Base-by-base conservation (phyloP, 192 early-diverging fungal genomes). In the Gaertneriomyces semiglobifer region DNA sequence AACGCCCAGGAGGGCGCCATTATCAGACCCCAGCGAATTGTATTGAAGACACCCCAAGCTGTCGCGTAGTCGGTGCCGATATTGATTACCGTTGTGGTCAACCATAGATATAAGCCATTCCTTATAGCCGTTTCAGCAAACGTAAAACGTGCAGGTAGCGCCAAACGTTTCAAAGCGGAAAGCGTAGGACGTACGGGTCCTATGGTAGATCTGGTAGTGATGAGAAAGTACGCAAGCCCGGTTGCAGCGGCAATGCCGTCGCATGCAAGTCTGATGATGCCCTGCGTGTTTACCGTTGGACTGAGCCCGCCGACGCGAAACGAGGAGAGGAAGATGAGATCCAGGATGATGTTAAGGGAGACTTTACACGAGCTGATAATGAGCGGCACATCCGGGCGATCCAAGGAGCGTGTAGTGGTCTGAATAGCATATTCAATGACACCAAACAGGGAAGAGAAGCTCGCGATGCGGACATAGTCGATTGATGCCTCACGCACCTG, bases 11-110 rank as follows among this genome's bases (percentile, higher is more conserved):
- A 48, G 9, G 70, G 70, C 12, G 68, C 70, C 68, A 72, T 62
- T 16, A 72, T 54, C 14, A 69, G 7, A 8, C 70, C 70, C 70
- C 70, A 72, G 1, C 70, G 70, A 20, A 72, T 72, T 56, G 70
- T 72, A 50, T 72, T 72, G 65, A 72, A 72, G n/a, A 72, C 70
- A 40, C 70, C 70, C 54, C 53, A 72, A 25, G 70, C 70, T 11
- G 70, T 72, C 1, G 70, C 70, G 42, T 72, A 72, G 19, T 59
- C 56, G 6, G 7, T 4, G 40, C 63, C 70, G 16, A 72, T 57
- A 6, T 40, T 20, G 7, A 72, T 65, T 45, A 72, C 62, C 9
- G 44, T 57, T 6, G 63, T 33, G 12, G 66, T 55, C 12, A 55
- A 57, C 64, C 63, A 70, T 12, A 72, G 58, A 42, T 72, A 72